Evolutionary conservation across 805 yeast species (phyloP), one percentile per base, ranked within the genome.

Genomic region (Sugiyamaella qingdaonensis): DNA sequence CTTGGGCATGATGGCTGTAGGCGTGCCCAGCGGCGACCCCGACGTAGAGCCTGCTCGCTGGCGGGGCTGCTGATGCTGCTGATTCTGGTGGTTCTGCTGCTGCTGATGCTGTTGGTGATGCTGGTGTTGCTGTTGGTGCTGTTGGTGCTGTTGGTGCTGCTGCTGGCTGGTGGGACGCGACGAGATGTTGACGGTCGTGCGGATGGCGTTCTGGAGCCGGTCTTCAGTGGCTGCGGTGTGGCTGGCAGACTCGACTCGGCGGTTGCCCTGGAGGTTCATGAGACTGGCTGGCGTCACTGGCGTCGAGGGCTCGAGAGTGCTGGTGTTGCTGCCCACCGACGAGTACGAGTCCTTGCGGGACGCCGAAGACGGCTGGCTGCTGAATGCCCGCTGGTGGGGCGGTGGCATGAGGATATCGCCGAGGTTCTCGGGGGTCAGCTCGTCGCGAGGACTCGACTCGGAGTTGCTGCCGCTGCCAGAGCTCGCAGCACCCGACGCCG

Each of bases 241-340:
- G 27, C 14, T 21, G 11, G 19, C n/a, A 11, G 36, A 11, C 27
- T 41, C 32, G 32, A 18, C 48, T 55, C 51, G 29, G 67, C 65
- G 50, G 65, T 64, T 50, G 2, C 48, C 47, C 11, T 42, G 60
- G 13, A 65, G 58, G 42, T 65, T 65, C 69, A 65, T 65, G 31
- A 65, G 55, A 36, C 62, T 65, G 14, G 69, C 67, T 1, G 69
- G 69, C 2, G 69, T 65, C n/a, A 58, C 68, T 4, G 68, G 68
- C 10, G 59, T 60, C 4, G 54, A 50, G 9, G 57, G 52, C 39
- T 49, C 52, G 13, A 49, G 11, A 32, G 35, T 49, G 32, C 48
- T 33, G n/a, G 52, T 18, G 14, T 16, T 13, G 37, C 39, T 27
- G 10, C 42, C 48, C 29, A 34, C 43, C 41, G 56, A 54, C 36